A percentile compares a stretch with the other conserved stretches of the same genome.
phyloP scores from a whole-genome alignment of 805 yeast genomes.

The Vanderwaltozyma yarrowii region DNA sequence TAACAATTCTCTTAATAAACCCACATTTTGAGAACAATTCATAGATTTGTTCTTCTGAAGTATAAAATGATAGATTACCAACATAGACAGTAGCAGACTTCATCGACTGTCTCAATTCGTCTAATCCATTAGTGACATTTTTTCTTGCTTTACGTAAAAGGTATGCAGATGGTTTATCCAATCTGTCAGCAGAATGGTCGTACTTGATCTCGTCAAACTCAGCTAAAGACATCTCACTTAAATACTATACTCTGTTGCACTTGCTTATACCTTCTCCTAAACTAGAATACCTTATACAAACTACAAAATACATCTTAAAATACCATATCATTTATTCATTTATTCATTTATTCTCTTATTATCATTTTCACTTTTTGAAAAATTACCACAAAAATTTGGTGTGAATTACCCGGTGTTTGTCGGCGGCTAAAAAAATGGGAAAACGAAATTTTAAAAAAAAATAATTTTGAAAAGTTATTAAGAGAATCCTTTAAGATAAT shows the following conservation, averaged over 20 bases:
- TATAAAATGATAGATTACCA: constrained; percentile 80
- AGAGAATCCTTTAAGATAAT: too few relatives aligned
- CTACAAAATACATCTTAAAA: too few relatives aligned
- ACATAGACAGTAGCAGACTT: constrained; percentile 74
- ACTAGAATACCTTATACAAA: too few relatives aligned
- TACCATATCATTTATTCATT: too few relatives aligned
- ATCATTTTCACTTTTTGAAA: too few relatives aligned
- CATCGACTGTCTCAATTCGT: constrained; percentile 56
- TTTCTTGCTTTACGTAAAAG: constrained; percentile 54
- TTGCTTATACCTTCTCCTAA: neutral
- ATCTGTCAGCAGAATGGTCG: constrained; percentile 52
- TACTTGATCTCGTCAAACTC: constrained; percentile 48
- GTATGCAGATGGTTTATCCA: constrained; percentile 65
- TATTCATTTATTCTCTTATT: too few relatives aligned
- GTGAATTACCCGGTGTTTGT: too few relatives aligned
- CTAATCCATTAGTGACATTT: constrained; percentile 37
- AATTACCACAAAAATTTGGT: too few relatives aligned
- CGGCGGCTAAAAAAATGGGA: too few relatives aligned
- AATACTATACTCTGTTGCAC: neutral
- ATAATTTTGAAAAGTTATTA: too few relatives aligned
- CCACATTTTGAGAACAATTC: constrained; percentile 84
- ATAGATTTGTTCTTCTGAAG: constrained; percentile 90
- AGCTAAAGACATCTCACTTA: constrained; percentile 29
- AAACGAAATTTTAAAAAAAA: too few relatives aligned
- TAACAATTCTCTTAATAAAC: constrained; percentile 63